Evolutionary conservation across 805 yeast genomes (phyloP).

Genomic region (Lipomyces yamanashiensis): DNA sequence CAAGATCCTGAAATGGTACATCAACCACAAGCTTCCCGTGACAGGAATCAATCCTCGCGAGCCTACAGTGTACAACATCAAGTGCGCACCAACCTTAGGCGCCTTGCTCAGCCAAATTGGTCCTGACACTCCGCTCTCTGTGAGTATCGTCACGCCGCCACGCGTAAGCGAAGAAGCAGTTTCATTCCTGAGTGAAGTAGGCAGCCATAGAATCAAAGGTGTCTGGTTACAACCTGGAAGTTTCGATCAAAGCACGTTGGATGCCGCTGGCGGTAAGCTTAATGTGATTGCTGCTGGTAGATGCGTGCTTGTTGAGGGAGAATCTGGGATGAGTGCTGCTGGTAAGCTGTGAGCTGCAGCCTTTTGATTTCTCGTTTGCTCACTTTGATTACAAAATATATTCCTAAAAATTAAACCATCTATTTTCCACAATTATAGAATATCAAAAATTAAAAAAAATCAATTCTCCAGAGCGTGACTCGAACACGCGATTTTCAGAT

Average conservation of each 20-base stretch:
- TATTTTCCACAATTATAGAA: not conserved
- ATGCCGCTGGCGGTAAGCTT: slow-evolving; percentile 46
- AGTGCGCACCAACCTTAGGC: slow-evolving; percentile 43
- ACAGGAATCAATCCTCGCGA: slow-evolving; percentile 68
- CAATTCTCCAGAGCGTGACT: slow-evolving; percentile 38
- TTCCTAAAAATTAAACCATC: not conserved
- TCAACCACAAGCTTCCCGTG: slow-evolving; percentile 59
- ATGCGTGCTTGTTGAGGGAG: slow-evolving; percentile 76
- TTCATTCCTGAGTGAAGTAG: slow-evolving; percentile 46
- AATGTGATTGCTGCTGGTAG: slow-evolving; percentile 57
- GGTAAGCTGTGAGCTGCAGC: slow-evolving; percentile 22
- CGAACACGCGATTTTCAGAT: slow-evolving; percentile 39
- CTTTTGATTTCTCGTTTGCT: not conserved
- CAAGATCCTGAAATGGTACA: slow-evolving; percentile 72
- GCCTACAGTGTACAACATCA: slow-evolving; percentile 52
- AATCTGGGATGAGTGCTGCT: slow-evolving; percentile 38
- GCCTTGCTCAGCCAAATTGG: slow-evolving; percentile 32
- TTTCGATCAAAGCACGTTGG: slow-evolving; percentile 56
- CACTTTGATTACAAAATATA: not conserved
- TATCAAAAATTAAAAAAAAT: not conserved
- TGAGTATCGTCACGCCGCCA: slow-evolving; percentile 81
- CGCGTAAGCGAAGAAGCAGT: slow-evolving; percentile 55
- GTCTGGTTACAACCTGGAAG: slow-evolving; percentile 89
- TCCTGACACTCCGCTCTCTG: slow-evolving; percentile 53
- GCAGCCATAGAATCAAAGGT: slow-evolving; percentile 51